Evolutionary conservation across 139 green algal genomes (phyloP).

Genomic region (Coccomyxa sp.): DNA sequence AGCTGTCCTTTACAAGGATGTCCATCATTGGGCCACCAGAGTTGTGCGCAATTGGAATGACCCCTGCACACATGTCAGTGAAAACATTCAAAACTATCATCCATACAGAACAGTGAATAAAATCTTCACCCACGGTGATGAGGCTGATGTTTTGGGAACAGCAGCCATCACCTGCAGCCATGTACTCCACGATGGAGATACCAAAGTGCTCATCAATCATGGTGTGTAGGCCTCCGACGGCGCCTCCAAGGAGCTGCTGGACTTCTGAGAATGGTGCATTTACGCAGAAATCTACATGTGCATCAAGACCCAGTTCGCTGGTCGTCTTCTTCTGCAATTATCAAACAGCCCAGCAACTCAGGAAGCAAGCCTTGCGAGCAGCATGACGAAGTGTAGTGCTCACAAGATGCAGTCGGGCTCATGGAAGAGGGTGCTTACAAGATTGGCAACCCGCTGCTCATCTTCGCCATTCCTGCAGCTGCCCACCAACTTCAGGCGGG

Average conservation of each 20-base stretch:
- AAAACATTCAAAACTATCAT: no score
- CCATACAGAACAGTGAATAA: background rate
- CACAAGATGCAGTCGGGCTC: no score
- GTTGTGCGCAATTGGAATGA: conserved; percentile 84
- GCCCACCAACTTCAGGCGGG: conserved; percentile 70
- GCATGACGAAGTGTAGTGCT: no score
- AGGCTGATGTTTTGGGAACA: background rate
- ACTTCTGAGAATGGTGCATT: conserved; percentile 76
- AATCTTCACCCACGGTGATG: background rate
- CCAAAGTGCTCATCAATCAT: conserved; percentile 99
- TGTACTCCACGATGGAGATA: conserved; percentile 98
- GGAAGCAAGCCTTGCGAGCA: no score
- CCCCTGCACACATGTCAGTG: conserved; percentile 32
- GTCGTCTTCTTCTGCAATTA: conserved; percentile 15
- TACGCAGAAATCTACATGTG: conserved; percentile 34
- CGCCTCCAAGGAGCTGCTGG: conserved; percentile 62
- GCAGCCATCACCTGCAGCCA: conserved; percentile 67
- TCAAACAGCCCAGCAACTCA: background rate
- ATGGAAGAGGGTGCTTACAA: conserved; percentile 17
- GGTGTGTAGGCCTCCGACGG: conserved; percentile 88
- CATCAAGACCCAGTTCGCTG: conserved; percentile 28
- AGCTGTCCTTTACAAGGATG: conserved; percentile 55
- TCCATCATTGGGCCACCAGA: conserved; percentile 68
- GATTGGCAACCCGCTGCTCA: conserved; percentile 38
- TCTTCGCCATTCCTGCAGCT: conserved; percentile 65